Evolutionary conservation across 257 asterid species (phyloP), one percentile per base, ranked within the genome.

Genomic region (Solanum habrochaites): DNA sequence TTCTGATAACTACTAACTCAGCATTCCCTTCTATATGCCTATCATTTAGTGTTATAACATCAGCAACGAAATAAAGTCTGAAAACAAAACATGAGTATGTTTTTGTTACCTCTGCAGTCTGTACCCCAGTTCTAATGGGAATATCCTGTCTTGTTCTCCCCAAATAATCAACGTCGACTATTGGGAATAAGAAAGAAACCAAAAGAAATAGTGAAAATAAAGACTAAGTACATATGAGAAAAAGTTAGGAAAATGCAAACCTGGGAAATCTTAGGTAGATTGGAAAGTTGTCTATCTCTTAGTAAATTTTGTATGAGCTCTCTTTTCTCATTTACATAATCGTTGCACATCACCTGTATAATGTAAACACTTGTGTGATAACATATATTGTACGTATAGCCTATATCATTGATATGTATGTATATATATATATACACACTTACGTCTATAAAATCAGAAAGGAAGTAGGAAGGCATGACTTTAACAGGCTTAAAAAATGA

Each of bases 21-120:
- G 98, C 98, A 86, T 89, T 89, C 15, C 92, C 97, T 70, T 98
- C 98, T 21, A 95, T 91, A 89, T 95, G 98, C 87, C 99, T 96
- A 91, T 86, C 72, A 14, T 73, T 40, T 42, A 11, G 29, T 21
- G 31, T 32, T 40, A 9, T 11, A 80, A 29, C 29, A 49, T n/a
- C 32, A 47, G 35, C 31, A 18, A 86, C 8, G 39, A 15, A 20
- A 4, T 66, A 45, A 45, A 29, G 74, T 13, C 29, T 18, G 10
- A 2, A 23, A 31, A 70, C 21, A 13, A 6, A 73, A 73, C 14
- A 49, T 43, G 43, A 66, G 18, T 69, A 4, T 29, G 43, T 25
- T 21, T 1, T 37, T 82, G 60, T 85, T 72, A 95, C 98, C 90
- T 89, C 92, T 94, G 87, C 78, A 97, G 93, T 86, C 99, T 92